Evolutionary conservation across 1,284 basidiomycete genomes (phyloP), one percentile per base, ranked within the genome.

Genomic region (Austropuccinia psidii): DNA sequence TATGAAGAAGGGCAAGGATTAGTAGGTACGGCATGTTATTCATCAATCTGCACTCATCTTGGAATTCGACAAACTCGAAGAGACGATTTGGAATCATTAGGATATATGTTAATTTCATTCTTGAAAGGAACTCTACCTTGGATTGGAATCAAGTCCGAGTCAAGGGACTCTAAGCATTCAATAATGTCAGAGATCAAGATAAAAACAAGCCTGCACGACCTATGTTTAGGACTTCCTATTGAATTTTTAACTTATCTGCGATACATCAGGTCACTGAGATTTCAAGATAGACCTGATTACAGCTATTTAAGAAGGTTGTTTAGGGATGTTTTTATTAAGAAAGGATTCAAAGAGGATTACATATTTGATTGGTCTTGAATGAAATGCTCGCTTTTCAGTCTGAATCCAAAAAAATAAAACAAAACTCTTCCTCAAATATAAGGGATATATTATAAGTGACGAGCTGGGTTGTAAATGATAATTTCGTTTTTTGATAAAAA

Each of bases 11-110:
- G 74, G 24, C 66, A 73, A 33, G 55, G 69, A 39, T 61, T 75
- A 47, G 70, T 73, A 17, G 74, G 74, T 17, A 75, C 74, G 31
- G 74, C 74, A 17, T 67, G 69, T 19, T 75, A 75, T 41, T 73
- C 73, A 19, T 75, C 74, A 29, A 58, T 75, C 49, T 66, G 57
- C 52, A 75, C 74, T 39, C 74, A 75, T 45, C 74, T 75, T n/a
- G 74, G 74, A 29, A 58, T 69, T 29, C 52, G 58, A 24, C 66
- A 69, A 58, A 47, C 66, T 21, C 21, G 66, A 45, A 54, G 66
- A 29, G 66, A 69, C 43, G 66, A 69, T 54, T 54, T 69, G 5
- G 66, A 69, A 33, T 35, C 66, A 9, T 43, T 69, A 8, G 52
- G 66, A 24, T 58, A 69, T 41, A 69, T 69, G 66, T 58, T 69